phyloP scores from a whole-genome alignment of 805 yeast genomes.

The Limtongia smithiae region DNA sequence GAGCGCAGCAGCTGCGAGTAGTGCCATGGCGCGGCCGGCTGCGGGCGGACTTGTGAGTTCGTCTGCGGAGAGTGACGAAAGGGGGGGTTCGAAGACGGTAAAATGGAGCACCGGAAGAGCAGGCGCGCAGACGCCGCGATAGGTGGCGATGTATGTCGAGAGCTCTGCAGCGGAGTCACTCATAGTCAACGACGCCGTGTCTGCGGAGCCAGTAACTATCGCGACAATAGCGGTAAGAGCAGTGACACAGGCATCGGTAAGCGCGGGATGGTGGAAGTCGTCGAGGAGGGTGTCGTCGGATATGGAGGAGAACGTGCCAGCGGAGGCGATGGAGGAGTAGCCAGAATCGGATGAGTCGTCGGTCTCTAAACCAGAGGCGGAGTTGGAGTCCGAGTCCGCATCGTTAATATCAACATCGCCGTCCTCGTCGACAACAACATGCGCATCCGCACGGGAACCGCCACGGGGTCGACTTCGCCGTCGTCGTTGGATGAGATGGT shows the following conservation, averaged over 20 bases:
- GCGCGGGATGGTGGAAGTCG: too few relatives aligned
- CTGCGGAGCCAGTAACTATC: neutral
- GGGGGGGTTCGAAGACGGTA: neutral
- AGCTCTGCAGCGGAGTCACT: neutral
- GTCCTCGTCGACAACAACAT: slow-evolving; percentile 5
- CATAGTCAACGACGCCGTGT: too few relatives aligned
- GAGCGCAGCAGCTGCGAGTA: slow-evolving; percentile 11
- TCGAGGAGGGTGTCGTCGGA: too few relatives aligned
- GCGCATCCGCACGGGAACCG: neutral
- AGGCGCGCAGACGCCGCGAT: slow-evolving; percentile 1
- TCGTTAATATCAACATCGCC: neutral
- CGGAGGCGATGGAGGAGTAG: too few relatives aligned
- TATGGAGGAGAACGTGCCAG: too few relatives aligned
- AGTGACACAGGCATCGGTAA: too few relatives aligned
- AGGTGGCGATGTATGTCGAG: neutral
- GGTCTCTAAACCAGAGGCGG: too few relatives aligned
- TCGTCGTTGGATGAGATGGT: slow-evolving; percentile 12
- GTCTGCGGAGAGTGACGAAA: neutral
- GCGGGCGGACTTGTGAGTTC: neutral
- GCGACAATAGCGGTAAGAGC: neutral
- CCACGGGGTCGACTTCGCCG: too few relatives aligned
- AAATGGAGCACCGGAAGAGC: slow-evolving; percentile 7
- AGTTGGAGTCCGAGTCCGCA: too few relatives aligned
- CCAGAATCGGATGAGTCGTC: too few relatives aligned
- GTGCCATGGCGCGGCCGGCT: slow-evolving; percentile 1